Conservation (phyloP, 2,329 filamentous ascomycete species). For the Aspergillus sp. region DNA sequence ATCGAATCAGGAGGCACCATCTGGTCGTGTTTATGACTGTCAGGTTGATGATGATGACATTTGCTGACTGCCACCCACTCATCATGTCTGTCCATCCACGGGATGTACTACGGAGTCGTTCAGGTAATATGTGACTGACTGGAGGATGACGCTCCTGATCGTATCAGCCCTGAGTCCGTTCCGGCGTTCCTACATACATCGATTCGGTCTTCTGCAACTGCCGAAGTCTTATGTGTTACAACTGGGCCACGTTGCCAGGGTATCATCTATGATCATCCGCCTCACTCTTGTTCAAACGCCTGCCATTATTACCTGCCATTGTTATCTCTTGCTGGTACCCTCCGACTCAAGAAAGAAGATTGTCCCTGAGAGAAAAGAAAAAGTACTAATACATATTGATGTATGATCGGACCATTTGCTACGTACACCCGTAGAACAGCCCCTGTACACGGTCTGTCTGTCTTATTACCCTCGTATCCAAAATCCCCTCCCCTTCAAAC, state of each 20-base stretch:
- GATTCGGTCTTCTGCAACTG: neutral
- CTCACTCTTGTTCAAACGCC: neutral
- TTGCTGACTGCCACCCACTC: neutral
- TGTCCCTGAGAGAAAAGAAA: neutral
- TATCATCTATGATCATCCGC: constrained; percentile 1
- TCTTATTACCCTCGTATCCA: too few relatives aligned
- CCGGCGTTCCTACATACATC: neutral
- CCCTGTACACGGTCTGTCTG: neutral
- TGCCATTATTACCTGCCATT: neutral
- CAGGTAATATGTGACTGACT: constrained; percentile 3
- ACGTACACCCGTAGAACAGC: too few relatives aligned
- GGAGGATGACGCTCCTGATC: constrained; percentile 7
- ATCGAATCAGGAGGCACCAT: neutral
- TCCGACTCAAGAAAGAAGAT: neutral
- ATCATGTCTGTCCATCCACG: too few relatives aligned
- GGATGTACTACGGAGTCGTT: too few relatives aligned
- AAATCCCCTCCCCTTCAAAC: neutral
- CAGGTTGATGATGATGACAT: neutral
- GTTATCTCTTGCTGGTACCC: too few relatives aligned
- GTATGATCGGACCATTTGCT: too few relatives aligned
- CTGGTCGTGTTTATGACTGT: neutral
- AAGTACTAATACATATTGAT: too few relatives aligned
- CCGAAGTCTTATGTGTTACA: neutral
- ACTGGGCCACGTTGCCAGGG: neutral
- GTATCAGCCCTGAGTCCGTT: neutral